A percentile compares a stretch with the other conserved stretches of the same genome.
These are phyloP conservation scores for Epichloe brachyelytri DNA, from an alignment of 2,329 filamentous ascomycete species.

Conservation along the genomic window DNA sequence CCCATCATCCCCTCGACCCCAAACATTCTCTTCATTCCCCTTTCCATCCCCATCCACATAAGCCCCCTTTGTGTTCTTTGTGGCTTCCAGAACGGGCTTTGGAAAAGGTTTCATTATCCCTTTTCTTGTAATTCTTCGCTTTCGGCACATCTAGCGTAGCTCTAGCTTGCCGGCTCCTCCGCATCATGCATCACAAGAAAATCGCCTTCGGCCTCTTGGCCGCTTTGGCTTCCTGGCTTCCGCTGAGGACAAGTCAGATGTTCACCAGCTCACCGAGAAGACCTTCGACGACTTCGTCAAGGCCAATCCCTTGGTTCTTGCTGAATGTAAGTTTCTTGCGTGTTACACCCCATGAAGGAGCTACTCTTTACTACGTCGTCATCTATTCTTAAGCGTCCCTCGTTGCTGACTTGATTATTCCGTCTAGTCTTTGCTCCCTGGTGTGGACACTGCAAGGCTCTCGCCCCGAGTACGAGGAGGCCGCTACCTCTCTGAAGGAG, in stretches of 20 bases:
- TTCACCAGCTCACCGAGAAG: constrained; percentile 71
- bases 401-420: constrained; percentile 21
- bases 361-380: neutral
- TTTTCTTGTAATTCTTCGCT: neutral
- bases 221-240: constrained; percentile 44
- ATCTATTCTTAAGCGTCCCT: neutral
- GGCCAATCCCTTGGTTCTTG: constrained; percentile 76
- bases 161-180: neutral
- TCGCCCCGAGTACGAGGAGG: constrained; percentile 84
- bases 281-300: constrained; percentile 80
- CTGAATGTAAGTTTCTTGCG: constrained; percentile 66
- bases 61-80: constrained; percentile 3
- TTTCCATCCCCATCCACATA: constrained; percentile 8
- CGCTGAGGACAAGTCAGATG: constrained; percentile 55
- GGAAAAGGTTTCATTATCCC: neutral
- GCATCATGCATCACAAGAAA: constrained; percentile 36
- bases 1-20: constrained; percentile 8
- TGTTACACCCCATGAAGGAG: too few species aligned
- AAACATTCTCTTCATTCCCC: constrained; percentile 4
- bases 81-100: neutral
- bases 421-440: constrained; percentile 69
- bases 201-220: constrained; percentile 41
- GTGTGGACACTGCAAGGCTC: constrained; percentile 98
- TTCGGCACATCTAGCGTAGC: neutral
- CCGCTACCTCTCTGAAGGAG: constrained; percentile 72